Conservation (phyloP, 1,284 basidiomycete genomes). For the Kalmanozyma brasiliensis region DNA sequence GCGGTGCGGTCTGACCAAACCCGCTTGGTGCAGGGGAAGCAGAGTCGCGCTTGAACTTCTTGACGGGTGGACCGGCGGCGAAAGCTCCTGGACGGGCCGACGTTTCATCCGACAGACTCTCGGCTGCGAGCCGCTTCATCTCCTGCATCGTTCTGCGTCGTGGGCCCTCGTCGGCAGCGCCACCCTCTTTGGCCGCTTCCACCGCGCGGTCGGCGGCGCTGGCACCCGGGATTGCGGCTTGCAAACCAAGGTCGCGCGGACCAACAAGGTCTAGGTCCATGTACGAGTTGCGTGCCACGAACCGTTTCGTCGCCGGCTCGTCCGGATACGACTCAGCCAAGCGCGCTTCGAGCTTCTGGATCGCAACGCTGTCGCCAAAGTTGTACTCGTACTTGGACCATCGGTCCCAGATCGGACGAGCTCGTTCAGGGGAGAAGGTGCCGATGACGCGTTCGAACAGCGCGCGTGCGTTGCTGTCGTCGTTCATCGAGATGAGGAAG, state of each 20-base stretch:
- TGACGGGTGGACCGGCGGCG: slow-evolving; percentile 63
- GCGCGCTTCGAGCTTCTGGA: slow-evolving; percentile 87
- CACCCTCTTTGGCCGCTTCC: slow-evolving; percentile 31
- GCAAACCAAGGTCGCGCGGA: slow-evolving; percentile 83
- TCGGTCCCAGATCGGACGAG: slow-evolving; percentile 89
- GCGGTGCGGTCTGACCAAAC: slow-evolving; percentile 3
- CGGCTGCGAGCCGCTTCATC: slow-evolving; percentile 40
- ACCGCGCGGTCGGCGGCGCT: slow-evolving; percentile 51
- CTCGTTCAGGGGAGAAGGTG: slow-evolving; percentile 81
- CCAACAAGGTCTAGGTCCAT: slow-evolving; percentile 88
- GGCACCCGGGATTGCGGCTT: slow-evolving; percentile 18
- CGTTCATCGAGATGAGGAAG: slow-evolving; percentile 93
- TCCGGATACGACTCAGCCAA: slow-evolving; percentile 87
- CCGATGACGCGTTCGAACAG: slow-evolving; percentile 89
- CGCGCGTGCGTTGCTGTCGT: slow-evolving; percentile 93
- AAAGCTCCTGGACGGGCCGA: slow-evolving; percentile 30
- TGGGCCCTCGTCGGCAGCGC: slow-evolving; percentile 37
- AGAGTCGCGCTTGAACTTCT: slow-evolving; percentile 69
- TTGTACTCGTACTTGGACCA: slow-evolving; percentile 97
- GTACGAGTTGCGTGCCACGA: slow-evolving; percentile 90
- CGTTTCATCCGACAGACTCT: slow-evolving; percentile 68
- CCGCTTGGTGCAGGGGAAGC: slow-evolving; percentile 66
- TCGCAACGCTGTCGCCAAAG: slow-evolving; percentile 89
- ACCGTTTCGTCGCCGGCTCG: slow-evolving; percentile 88
- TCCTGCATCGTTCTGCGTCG: slow-evolving; percentile 58